A percentile compares a stretch with the other conserved stretches of the same genome.
phyloP scores from a whole-genome alignment of 768 basidiomycete genomes.

The Trametes maxima region DNA sequence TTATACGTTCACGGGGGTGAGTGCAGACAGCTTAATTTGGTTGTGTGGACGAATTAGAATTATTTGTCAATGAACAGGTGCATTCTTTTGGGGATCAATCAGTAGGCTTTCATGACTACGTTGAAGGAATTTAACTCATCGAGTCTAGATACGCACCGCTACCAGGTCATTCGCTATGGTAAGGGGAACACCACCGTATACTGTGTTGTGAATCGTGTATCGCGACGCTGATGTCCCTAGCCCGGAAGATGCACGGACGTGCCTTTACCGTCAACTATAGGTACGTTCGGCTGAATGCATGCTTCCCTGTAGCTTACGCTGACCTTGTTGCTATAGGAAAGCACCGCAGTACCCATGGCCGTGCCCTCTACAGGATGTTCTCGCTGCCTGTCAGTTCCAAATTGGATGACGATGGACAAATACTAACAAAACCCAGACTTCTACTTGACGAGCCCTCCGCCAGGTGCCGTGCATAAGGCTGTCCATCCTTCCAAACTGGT shows the following conservation, averaged over 20 bases:
- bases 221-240: conserved; percentile 31
- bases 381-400: conserved; percentile 62
- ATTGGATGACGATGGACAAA: neutral
- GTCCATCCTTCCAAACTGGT: conserved; percentile 70
- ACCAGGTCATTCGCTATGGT: conserved; percentile 62
- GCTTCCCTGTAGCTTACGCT: neutral
- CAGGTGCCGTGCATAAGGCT: conserved; percentile 60
- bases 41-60: neutral
- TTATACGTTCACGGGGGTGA: conserved; percentile 68
- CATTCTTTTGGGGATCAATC: conserved; percentile 67
- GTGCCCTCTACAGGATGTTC: conserved; percentile 71
- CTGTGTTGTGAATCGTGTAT: neutral
- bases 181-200: neutral
- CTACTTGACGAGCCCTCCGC: conserved; percentile 73
- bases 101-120: conserved; percentile 38
- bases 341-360: conserved; percentile 89
- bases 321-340: conserved; percentile 46
- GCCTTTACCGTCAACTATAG: conserved; percentile 65
- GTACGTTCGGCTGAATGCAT: conserved; percentile 25
- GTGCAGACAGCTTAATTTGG: neutral
- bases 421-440: conserved; percentile 47
- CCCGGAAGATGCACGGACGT: conserved; percentile 70
- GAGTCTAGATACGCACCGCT: conserved; percentile 55
- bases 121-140: neutral
- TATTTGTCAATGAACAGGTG: conserved; percentile 41